Evolutionary conservation across 371 early-diverging fungal genomes (phyloP).

Genomic region (Mortierella sp.): DNA sequence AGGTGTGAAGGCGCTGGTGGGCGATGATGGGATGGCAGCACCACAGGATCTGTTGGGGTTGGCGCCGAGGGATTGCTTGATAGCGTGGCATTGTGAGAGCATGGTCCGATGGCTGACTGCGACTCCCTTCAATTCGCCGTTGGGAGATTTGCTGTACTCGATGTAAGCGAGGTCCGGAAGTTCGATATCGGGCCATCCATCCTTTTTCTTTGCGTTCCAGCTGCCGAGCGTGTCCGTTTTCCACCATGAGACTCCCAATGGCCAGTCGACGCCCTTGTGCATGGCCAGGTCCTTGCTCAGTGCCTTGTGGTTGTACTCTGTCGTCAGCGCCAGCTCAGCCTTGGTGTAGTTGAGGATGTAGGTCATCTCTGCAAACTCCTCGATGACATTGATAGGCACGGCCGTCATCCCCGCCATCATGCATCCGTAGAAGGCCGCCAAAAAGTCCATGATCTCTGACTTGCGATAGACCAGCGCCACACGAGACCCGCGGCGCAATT

Average conservation of each 20-base stretch:
- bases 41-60: slow-evolving; percentile 30
- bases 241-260: slow-evolving; percentile 79
- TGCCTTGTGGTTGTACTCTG: slow-evolving; percentile 81
- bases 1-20: slow-evolving; percentile 16
- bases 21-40: slow-evolving; percentile 15
- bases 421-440: slow-evolving; percentile 84
- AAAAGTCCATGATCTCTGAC: slow-evolving; percentile 83
- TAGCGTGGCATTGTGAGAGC: slow-evolving; percentile 75
- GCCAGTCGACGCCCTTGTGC: slow-evolving; percentile 72
- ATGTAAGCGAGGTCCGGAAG: slow-evolving; percentile 86
- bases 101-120: slow-evolving; percentile 83
- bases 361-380: slow-evolving; percentile 82
- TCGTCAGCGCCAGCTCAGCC: slow-evolving; percentile 79
- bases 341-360: slow-evolving; percentile 80
- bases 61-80: slow-evolving; percentile 57
- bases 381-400: slow-evolving; percentile 86
- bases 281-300: slow-evolving; percentile 77
- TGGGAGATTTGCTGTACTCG: slow-evolving; percentile 86
- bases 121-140: slow-evolving; percentile 89
- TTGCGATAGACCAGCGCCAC: slow-evolving; percentile 87
- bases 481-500: slow-evolving; percentile 72
- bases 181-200: slow-evolving; percentile 59
- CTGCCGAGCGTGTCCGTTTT: slow-evolving; percentile 80
- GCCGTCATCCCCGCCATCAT: slow-evolving; percentile 87
- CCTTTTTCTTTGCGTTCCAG: slow-evolving; percentile 70